Base-by-base conservation (phyloP, 2,329 filamentous ascomycete genomes). In the Epichloe coenophiala region DNA sequence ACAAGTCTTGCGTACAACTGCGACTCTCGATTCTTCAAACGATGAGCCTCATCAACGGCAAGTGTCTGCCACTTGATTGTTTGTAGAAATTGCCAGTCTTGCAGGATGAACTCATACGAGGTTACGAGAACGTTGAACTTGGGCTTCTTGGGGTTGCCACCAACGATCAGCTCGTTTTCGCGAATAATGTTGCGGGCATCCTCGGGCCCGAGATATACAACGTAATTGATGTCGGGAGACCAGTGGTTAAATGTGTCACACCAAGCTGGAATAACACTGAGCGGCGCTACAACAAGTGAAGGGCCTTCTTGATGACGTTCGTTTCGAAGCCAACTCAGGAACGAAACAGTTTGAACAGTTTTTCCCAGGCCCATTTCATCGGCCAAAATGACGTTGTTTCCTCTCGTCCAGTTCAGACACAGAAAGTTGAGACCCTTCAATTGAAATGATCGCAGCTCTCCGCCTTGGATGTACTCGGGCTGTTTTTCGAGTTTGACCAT, bases 331-430 rank as follows among this genome's bases (percentile, higher is more conserved):
- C 93, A 98, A 64, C 91, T 96, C 66, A 98, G 84, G 65, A 97
- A 97, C 0, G 91, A 83, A 31, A 98, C 90, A 0, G 91, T 96
- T 69, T 98, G 93, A 0, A 98, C 93, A 0, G 93, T 98, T 71
- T 98, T 98, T 31, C 93, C 93, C 13, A 98, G 76, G 60, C 93
- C 93, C 93, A 98, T 98, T 69, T 98, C 93, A 64, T 98, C 93
- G 46, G 93, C 93, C 49, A 98, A 77, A 59, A 98, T 96, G 62
- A 97, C 93, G 60, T 97, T 98, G 66, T 93, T 93, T 50, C 82
- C 83, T 61, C 86, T 84, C 49, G 86, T 88, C 94, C 94, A 98
- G 68, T 97, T 95, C 68, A 95, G 88, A 45, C 88, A 88, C 55
- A 98, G 74, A 67, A 96, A 98, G 70, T 97, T 97, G 54, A 98